Evolutionary conservation across 768 basidiomycete species (phyloP).

Genomic region (Rhodotorula babjevae): DNA sequence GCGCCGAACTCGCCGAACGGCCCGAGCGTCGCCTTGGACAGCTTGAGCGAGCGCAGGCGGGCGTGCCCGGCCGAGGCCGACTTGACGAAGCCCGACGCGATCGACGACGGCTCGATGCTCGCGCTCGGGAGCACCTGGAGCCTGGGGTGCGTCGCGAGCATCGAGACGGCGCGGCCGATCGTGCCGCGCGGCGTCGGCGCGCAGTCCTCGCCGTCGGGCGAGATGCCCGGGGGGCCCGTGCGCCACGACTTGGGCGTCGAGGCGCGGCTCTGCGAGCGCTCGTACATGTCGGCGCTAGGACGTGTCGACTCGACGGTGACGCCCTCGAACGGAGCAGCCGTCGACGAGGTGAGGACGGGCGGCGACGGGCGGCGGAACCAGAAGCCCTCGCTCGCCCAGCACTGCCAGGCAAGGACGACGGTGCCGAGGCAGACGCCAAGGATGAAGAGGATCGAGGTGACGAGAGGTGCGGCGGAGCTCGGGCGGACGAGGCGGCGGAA

Average conservation of each 20-base stretch:
- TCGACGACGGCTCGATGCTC: neutral
- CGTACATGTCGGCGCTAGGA: neutral
- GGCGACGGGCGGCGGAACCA: slow-evolving; percentile 3
- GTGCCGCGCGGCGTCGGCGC: neutral
- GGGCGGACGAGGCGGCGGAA: slow-evolving; percentile 11
- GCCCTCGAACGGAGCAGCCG: neutral
- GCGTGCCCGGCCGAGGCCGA: slow-evolving; percentile 8
- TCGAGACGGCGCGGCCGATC: slow-evolving; percentile 33
- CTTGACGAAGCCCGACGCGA: slow-evolving; percentile 6
- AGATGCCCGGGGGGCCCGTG: slow-evolving; percentile 12
- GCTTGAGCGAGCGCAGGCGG: slow-evolving; percentile 34
- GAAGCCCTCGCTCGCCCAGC: slow-evolving; percentile 27
- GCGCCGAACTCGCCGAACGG: neutral
- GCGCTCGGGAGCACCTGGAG: slow-evolving; percentile 20
- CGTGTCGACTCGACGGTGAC: neutral
- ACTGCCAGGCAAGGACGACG: slow-evolving; percentile 24
- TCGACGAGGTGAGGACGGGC: slow-evolving; percentile 22
- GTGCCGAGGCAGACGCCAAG: slow-evolving; percentile 21
- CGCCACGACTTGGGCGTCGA: slow-evolving; percentile 8
- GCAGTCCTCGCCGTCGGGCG: slow-evolving; percentile 10
- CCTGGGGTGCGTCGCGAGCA: slow-evolving; percentile 18
- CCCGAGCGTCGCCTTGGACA: slow-evolving; percentile 1
- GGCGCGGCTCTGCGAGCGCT: slow-evolving; percentile 1
- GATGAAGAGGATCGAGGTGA: slow-evolving; percentile 20
- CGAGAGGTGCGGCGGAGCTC: neutral